Evolutionary conservation across 257 asterid genomes (phyloP), one percentile per base, ranked within the genome.

Genomic region (Solanum stenotomum): DNA sequence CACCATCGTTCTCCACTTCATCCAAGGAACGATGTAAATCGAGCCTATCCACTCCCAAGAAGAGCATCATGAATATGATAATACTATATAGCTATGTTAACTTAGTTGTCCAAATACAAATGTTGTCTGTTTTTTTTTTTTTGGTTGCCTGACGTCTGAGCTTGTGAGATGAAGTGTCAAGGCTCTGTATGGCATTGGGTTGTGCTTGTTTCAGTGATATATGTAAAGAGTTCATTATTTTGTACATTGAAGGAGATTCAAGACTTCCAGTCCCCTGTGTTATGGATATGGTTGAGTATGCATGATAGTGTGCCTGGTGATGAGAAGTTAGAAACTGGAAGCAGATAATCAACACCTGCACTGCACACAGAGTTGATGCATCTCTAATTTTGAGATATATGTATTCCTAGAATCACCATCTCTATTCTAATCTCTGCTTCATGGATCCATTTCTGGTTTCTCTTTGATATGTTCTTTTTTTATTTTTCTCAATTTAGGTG

Each of bases 31-130:
- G 90, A 90, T 83, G 92, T 76, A 44, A 49, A 90, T 88, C 95
- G 90, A 77, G 87, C 96, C 16, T 92, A 94, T 90, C 98, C 96
- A 23, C 93, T 92, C 88, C 95, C 95, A 61, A 91, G 71, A 25
- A 96, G 93, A 77, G 70, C 85, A 37, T 91, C 88, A 85, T 85
- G 25, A 82, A 49, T 29, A 81, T 49, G 68, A 49, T 65, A 85
- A 23, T 29, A 29, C 37, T 31, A 44, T 63, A n/a, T 37, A 46
- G 81, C 63, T 40, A 38, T 4, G 22, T 10, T n/a, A 67, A 25
- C 67, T 85, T 85, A 44, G 63, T 67, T 35, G 78, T 68, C 63
- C 61, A 67, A 63, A 27, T 67, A 71, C 63, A 85, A 67, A 67
- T 52, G 63, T 15, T 78, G 2, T 46, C 70, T 81, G 38, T 22